These are phyloP conservation scores for Phytopythium kandeliae DNA, from an alignment of 352 stramenopile genomes.

Conservation along the genomic window DNA sequence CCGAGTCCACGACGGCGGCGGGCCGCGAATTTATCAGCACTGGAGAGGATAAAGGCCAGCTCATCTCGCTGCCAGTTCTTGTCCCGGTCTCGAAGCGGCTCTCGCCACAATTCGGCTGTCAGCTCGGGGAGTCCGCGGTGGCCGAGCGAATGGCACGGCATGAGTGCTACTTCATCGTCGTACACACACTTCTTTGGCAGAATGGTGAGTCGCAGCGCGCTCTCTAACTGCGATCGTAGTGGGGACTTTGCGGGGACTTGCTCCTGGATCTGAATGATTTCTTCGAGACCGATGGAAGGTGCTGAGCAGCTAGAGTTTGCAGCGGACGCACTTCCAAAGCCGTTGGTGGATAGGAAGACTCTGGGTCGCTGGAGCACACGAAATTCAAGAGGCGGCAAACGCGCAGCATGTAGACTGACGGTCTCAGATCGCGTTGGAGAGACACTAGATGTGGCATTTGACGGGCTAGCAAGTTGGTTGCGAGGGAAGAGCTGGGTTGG, in stretches of 20 bases:
- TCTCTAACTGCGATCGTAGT: conserved; percentile 9
- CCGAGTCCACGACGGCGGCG: conserved; percentile 7
- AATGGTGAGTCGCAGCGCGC: conserved; percentile 32
- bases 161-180: conserved; percentile 59
- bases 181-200: conserved; percentile 42
- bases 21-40: not conserved
- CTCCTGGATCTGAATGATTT: conserved; percentile 51
- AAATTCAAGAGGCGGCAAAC: conserved; percentile 28
- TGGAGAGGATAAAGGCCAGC: conserved; percentile 29
- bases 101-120: conserved; percentile 36
- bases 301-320: not conserved
- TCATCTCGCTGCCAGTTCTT: conserved; percentile 56
- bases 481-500: not conserved
- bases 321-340: not conserved
- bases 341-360: conserved; percentile 24
- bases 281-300: conserved; percentile 19
- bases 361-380: conserved; percentile 35
- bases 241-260: conserved; percentile 8
- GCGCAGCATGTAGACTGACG: not conserved
- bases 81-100: conserved; percentile 52
- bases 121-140: conserved; percentile 32
- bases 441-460: not conserved
- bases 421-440: not conserved
- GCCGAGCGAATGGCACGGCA: conserved; percentile 58
- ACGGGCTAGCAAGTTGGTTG: not conserved